These are phyloP conservation scores for Saturnispora quitensis DNA, from an alignment of 805 yeast species.

Conservation along the genomic window DNA sequence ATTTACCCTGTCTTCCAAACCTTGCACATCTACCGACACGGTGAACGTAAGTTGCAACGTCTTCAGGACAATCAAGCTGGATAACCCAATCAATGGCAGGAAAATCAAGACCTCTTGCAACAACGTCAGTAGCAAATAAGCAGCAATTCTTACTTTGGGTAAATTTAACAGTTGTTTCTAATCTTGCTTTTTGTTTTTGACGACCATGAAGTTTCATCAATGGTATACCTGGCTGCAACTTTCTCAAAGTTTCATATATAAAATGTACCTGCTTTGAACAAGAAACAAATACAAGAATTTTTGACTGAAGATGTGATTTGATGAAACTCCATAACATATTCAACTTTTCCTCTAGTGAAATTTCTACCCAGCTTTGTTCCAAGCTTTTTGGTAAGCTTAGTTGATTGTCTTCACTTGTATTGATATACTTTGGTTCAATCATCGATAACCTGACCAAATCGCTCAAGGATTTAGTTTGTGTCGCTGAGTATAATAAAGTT, in stretches of 20 bases:
- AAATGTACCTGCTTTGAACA: constrained; percentile 88
- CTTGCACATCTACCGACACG: constrained; percentile 88
- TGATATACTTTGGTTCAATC: constrained; percentile 50
- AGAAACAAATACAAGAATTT: constrained; percentile 75
- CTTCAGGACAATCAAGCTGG: constrained; percentile 88
- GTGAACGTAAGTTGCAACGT: constrained; percentile 79
- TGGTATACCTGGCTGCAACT: constrained; percentile 87
- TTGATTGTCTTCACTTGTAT: constrained; percentile 30
- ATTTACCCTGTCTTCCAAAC: constrained; percentile 76
- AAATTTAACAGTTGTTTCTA: constrained; percentile 74
- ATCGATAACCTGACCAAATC: constrained; percentile 78
- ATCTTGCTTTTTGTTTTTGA: constrained; percentile 81
- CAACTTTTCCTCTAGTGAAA: constrained; percentile 70
- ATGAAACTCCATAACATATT: constrained; percentile 81
- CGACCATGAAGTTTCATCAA: constrained; percentile 80
- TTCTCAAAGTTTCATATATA: constrained; percentile 78
- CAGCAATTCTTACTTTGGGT: constrained; percentile 73
- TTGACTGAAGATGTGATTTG: constrained; percentile 70
- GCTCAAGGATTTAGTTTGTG: constrained; percentile 73
- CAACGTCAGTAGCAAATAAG: constrained; percentile 82
- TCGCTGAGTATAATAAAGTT: constrained; percentile 78
- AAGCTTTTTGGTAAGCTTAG: constrained; percentile 65
- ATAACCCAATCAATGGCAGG: constrained; percentile 95
- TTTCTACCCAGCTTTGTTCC: constrained; percentile 72
- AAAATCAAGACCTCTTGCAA: constrained; percentile 86